A percentile compares a stretch with the other conserved stretches of the same genome.
These are phyloP conservation scores for Drechslerella stenobrocha DNA, from an alignment of 2,329 filamentous ascomycete species.

Conservation along the genomic window DNA sequence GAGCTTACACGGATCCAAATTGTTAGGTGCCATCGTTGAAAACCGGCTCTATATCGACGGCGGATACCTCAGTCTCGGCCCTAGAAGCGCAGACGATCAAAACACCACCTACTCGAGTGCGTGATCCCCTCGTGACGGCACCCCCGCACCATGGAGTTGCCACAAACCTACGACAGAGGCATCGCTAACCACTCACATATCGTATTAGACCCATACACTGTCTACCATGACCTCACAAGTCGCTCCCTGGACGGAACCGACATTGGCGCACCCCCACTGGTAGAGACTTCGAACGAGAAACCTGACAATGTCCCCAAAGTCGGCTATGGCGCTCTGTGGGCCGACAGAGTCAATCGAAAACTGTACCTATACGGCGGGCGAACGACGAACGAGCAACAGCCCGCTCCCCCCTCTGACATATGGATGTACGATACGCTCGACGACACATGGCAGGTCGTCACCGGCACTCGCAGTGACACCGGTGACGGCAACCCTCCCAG, in stretches of 20 bases:
- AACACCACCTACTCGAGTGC: no score
- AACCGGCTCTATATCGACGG: constrained; percentile 67
- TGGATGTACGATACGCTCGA: constrained; percentile 64
- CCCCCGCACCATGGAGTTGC: no score
- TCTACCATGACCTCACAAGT: constrained; percentile 64
- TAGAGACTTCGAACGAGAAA: constrained; percentile 63
- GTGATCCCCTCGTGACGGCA: no score
- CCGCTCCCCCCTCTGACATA: constrained; percentile 59
- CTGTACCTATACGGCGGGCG: constrained; percentile 68
- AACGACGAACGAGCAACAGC: constrained; percentile 54
- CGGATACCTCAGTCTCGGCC: constrained; percentile 59
- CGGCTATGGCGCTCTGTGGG: constrained; percentile 62
- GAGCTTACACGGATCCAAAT: constrained; percentile 7
- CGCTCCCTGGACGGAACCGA: constrained; percentile 52
- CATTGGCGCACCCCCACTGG: constrained; percentile 60
- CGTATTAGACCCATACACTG: constrained; percentile 61
- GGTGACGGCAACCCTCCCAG: constrained; percentile 55
- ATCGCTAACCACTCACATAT: not conserved
- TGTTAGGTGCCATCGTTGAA: constrained; percentile 61
- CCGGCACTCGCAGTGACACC: not conserved
- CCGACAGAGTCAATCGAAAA: constrained; percentile 66
- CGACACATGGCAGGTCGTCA: constrained; percentile 62
- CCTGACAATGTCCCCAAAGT: constrained; percentile 63
- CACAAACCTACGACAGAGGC: not conserved
- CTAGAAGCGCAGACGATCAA: not conserved